Conservation (phyloP, 495 filamentous ascomycete species). For the Schizothecium vesticola region DNA sequence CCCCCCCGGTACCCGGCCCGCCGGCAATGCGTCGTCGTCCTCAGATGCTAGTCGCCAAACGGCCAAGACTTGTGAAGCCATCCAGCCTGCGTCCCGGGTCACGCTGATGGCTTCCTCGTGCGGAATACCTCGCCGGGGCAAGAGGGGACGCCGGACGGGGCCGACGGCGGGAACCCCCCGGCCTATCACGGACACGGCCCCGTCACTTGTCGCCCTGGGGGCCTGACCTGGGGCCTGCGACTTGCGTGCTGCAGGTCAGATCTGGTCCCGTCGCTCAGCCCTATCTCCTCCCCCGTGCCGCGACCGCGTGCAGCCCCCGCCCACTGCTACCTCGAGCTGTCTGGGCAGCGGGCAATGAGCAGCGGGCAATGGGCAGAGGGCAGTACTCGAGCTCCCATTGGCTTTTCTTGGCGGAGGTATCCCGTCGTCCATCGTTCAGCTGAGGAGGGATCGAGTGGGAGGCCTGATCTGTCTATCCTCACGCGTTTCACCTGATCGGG, state of each 20-base stretch:
- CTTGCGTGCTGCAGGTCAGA: constrained; percentile 1
- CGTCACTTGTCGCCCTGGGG: not conserved
- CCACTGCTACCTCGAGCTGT: not conserved
- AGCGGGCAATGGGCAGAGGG: too few species aligned
- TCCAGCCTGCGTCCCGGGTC: not conserved
- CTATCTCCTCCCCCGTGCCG: constrained; percentile 1
- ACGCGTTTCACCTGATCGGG: not conserved
- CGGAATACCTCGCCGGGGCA: not conserved
- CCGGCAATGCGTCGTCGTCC: not conserved
- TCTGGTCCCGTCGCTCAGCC: constrained; percentile 3
- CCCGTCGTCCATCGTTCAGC: not conserved
- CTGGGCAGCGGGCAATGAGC: not conserved
- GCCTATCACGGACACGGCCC: not conserved
- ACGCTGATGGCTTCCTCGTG: not conserved
- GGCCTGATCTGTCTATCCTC: not conserved
- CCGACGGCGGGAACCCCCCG: not conserved
- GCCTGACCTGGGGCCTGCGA: not conserved
- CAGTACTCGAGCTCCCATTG: constrained; percentile 6
- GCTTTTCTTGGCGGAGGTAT: not conserved
- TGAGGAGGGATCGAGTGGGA: not conserved
- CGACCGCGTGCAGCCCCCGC: not conserved
- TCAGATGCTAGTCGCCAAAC: not conserved
- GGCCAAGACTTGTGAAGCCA: too few species aligned
- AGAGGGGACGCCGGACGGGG: not conserved
- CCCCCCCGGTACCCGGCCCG: not conserved